Conservation (phyloP, 108 stramenopile genomes). For the Cyclotella choctawhatcheeana region DNA sequence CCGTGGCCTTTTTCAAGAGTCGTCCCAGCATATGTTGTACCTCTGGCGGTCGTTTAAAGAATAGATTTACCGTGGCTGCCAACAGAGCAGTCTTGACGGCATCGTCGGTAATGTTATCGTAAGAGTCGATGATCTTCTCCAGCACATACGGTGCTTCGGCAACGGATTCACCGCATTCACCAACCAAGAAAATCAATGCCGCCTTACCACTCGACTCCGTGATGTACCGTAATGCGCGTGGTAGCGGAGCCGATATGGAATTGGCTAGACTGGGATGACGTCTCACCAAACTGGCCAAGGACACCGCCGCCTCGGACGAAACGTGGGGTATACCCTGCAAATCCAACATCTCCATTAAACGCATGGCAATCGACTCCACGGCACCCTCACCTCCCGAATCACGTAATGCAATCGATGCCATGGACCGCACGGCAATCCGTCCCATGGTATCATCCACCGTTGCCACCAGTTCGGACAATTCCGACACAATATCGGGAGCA, state of each 20-base stretch:
- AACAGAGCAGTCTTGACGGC: constrained; percentile 90
- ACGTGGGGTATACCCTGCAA: constrained; percentile 85
- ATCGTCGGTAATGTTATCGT: constrained; percentile 66
- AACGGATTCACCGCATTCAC: constrained; percentile 95
- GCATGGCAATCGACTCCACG: constrained; percentile 84
- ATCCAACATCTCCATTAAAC: constrained; percentile 92
- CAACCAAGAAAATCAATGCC: constrained; percentile 93
- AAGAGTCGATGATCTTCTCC: constrained; percentile 90
- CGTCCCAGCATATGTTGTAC: constrained; percentile 95
- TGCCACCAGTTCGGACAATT: constrained; percentile 93
- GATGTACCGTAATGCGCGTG: constrained; percentile 78
- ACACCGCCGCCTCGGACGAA: constrained; percentile 86
- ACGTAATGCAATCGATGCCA: constrained; percentile 89
- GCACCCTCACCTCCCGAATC: constrained; percentile 82
- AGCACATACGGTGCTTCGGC: constrained; percentile 97
- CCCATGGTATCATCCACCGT: constrained; percentile 85
- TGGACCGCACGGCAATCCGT: constrained; percentile 87
- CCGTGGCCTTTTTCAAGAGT: constrained; percentile 88
- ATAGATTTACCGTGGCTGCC: constrained; percentile 92
- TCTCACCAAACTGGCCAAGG: constrained; percentile 81
- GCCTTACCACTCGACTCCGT: constrained; percentile 90
- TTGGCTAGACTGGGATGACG: constrained; percentile 76
- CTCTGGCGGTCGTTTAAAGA: constrained; percentile 98
- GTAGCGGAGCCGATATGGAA: constrained; percentile 87
- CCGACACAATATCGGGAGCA: constrained; percentile 94